Percentiles rank a stretch among this genome's conserved stretches.
phyloP scores from a whole-genome alignment of 768 basidiomycete species.

The Tephrocybe sp. region DNA sequence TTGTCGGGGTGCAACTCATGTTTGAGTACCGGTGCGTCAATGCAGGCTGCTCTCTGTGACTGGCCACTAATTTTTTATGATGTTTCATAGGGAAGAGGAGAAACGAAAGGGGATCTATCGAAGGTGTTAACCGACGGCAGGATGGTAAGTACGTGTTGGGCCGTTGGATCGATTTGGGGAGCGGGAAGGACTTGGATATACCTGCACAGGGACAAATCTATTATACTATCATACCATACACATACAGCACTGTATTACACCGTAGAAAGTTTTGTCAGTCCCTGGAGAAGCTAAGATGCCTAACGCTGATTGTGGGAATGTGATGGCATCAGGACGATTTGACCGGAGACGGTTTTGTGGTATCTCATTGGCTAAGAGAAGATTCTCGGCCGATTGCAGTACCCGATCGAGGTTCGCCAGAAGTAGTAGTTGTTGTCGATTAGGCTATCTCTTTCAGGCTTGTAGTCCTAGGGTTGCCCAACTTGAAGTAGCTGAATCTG shows the following conservation, averaged over 20 bases:
- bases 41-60: neutral
- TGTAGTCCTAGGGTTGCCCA: too few relatives aligned
- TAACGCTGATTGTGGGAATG: too few relatives aligned
- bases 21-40: conserved; percentile 85
- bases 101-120: conserved; percentile 60
- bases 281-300: too few relatives aligned
- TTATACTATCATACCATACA: conserved; percentile 3
- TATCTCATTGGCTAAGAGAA: too few relatives aligned
- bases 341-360: neutral
- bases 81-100: conserved; percentile 64
- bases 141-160: neutral
- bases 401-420: too few relatives aligned
- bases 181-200: neutral
- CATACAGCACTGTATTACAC: too few relatives aligned
- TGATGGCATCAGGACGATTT: conserved; percentile 7
- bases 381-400: too few relatives aligned
- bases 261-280: neutral
- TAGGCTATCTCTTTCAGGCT: too few relatives aligned
- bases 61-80: conserved; percentile 1
- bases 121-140: conserved; percentile 32
- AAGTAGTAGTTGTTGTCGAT: too few relatives aligned
- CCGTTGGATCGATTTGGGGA: neutral
- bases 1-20: conserved; percentile 88
- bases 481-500: neutral
- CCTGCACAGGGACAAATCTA: neutral